Conservation (phyloP, 169 alveolate genomes). For the Toxoplasma gondii region DNA sequence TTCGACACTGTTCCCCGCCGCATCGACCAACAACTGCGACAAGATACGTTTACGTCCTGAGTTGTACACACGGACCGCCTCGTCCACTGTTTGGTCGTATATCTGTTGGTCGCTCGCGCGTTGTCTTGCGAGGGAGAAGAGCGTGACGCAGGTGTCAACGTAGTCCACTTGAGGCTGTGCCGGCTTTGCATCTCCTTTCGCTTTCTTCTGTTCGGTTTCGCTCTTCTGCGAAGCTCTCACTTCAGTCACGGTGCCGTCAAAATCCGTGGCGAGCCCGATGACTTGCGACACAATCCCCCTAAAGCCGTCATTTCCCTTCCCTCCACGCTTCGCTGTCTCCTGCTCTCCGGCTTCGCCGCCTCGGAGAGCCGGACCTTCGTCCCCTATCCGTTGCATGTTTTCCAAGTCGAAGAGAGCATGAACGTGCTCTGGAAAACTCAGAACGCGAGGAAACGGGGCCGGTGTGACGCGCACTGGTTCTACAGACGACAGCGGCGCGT, state of each 20-base stretch:
- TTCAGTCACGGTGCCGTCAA: background rate
- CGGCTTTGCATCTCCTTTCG: background rate
- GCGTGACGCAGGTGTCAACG: constrained; percentile 24
- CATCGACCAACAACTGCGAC: background rate
- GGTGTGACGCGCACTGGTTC: too few relatives aligned
- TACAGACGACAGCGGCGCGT: too few relatives aligned
- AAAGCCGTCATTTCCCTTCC: background rate
- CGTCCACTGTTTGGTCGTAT: background rate
- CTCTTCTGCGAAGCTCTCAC: background rate
- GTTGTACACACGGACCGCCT: background rate
- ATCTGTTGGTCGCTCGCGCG: background rate
- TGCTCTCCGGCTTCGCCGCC: background rate
- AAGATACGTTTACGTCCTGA: background rate
- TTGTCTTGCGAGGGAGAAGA: background rate
- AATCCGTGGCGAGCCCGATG: constrained; percentile 10
- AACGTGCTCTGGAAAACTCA: too few relatives aligned
- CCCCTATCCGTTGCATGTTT: background rate
- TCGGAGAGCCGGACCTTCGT: background rate
- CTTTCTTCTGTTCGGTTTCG: background rate
- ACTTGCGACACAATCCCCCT: background rate
- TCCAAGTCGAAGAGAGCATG: too few relatives aligned
- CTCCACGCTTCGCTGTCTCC: background rate
- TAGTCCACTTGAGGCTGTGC: background rate
- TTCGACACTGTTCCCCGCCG: background rate
- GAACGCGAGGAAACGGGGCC: too few relatives aligned